Base-by-base conservation (phyloP, 352 stramenopile genomes). In the Thraustotheca clavata region DNA sequence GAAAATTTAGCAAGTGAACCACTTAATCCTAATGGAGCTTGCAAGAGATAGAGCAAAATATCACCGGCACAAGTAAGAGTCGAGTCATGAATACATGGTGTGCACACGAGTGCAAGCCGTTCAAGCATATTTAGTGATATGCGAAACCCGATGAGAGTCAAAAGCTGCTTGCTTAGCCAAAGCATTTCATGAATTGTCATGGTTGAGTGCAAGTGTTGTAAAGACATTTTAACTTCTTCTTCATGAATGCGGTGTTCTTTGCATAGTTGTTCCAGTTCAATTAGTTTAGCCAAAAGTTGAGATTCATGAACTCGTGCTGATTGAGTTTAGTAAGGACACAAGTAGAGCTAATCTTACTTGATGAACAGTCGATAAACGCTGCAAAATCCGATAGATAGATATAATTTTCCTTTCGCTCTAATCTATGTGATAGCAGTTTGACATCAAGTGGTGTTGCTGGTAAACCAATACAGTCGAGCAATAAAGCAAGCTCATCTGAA, bases 21-120 rank as follows among this genome's bases (percentile, higher is more conserved):
- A 9, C 22, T 27, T 8, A 63, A 31, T 5, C 55, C 55, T 29
- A 41, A 4, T 3, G 55, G 38, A 6, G 55, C 34, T 8, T 33
- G 12, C 14, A 63, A 35, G 11, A 63, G 22, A n/a, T 38, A 38
- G 7, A 63, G 35, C 6, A 63, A 32, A 14, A 63, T 41, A 24
- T 50, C 55, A 12, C 55, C 55, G 5, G 55, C 55, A 26, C 35
- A 63, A 16, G 34, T 16, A 8, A 49, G 6, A 4, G 18, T 11
- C 7, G 22, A 12, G 12, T 35, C 34, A 29, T 49, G 52, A n/a
- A 63, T 63, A n/a, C 55, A 63, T 20, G 55, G 55, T 41, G 55
- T 63, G 26, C 55, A 63, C 3, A 55, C 38, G 5, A 63, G 27
- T 32, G 55, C 55, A n/a, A 63, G 49, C 26, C 55, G 55, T 32